Conservation (phyloP, 1,284 basidiomycete species). For the Cryptococcus sp. region DNA sequence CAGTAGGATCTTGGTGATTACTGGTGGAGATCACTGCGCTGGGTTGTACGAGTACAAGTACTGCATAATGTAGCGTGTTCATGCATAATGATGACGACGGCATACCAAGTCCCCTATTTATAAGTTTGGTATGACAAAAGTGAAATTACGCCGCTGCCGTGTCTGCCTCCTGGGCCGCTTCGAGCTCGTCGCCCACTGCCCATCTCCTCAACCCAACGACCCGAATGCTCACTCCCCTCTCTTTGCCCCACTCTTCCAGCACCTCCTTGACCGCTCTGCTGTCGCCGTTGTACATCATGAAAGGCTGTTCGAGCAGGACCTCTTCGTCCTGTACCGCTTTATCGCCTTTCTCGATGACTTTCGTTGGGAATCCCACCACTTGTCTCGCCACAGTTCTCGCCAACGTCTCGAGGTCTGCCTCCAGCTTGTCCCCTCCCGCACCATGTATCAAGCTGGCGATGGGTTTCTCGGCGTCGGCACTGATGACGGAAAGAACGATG, state of each 20-base stretch:
- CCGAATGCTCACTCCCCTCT: conserved; percentile 54
- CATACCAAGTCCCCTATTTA: not conserved
- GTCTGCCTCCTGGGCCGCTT: conserved; percentile 1
- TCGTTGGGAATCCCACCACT: conserved; percentile 80
- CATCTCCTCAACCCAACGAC: conserved; percentile 50
- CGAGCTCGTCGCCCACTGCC: conserved; percentile 42
- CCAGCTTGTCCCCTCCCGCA: conserved; percentile 53
- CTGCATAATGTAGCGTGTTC: not conserved
- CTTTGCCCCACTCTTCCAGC: conserved; percentile 67
- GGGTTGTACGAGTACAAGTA: not conserved
- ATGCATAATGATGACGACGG: not conserved
- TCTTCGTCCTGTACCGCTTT: conserved; percentile 57
- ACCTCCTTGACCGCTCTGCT: conserved; percentile 65
- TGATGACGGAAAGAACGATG: conserved; percentile 64
- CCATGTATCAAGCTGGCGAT: conserved; percentile 44
- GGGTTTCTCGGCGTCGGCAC: conserved; percentile 38
- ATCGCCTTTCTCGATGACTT: conserved; percentile 55
- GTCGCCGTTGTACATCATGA: conserved; percentile 65
- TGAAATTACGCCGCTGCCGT: not conserved
- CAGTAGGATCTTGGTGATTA: not conserved
- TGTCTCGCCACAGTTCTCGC: conserved; percentile 79
- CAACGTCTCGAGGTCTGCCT: conserved; percentile 64
- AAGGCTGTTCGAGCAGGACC: conserved; percentile 73
- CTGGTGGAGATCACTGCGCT: not conserved
- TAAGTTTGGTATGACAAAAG: not conserved